Evolutionary conservation across 2,329 filamentous ascomycete genomes (phyloP), one percentile per base, ranked within the genome.

Genomic region (Neurospora sp.): DNA sequence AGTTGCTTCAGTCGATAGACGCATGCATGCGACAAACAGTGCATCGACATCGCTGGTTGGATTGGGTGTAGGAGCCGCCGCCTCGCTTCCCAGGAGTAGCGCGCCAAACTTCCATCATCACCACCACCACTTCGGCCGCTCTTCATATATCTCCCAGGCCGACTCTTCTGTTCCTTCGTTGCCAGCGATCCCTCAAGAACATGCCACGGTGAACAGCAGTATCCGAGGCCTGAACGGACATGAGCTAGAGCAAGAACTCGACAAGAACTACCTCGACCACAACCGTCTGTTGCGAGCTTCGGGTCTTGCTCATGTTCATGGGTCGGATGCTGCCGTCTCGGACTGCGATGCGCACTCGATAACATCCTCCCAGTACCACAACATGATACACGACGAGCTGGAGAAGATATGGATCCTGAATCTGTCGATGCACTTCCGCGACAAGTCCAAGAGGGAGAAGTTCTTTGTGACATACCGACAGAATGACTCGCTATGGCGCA

Each of bases 401-500:
- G 93, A 97, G 77, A 87, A 85, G 71, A 90, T 87, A 76, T 99
- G 96, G 96, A 98, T 99, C 71, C 84, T 99, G 74, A 99, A 99
- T 77, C 86, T 98, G 70, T 97, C 93, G 80, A 97, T 99, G 96
- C 93, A 97, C 79, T 99, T 97, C 79, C 89, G 94, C 71, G 96
- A 99, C 81, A 90, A 91, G 76, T 96, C 94, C 12, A 92, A 92
- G 75, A 88, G 95, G 62, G 96, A 99, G 80, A 99, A 99, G 79
- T 98, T 98, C 83, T 99, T 98, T 79, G 90, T 99, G 73, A 98
- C 96, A 0, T 99, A 92, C 78, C 92, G 93, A 66, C 91, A 97
- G 78, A 86, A 87, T 66, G 89, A 92, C 4, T 91, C 88, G 72
- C 83, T 88, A 72, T 97, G 94, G 92, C 88, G 93, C 69, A 87